Base-by-base conservation (phyloP, 1,284 basidiomycete genomes). In the Cryptococcus sp. region DNA sequence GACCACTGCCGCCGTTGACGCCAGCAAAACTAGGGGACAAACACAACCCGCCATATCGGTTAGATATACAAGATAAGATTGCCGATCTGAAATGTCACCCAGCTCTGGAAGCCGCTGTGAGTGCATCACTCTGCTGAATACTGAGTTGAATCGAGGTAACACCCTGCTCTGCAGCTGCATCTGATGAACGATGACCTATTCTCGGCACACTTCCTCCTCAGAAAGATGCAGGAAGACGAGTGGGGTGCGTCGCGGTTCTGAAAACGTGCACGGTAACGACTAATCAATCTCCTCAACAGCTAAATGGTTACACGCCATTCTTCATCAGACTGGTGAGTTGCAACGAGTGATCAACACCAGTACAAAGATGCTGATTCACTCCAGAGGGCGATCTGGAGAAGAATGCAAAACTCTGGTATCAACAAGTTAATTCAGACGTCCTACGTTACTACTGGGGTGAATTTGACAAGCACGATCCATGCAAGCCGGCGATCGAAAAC, bases 211-310 rank as follows among this genome's bases (percentile, higher is more conserved):
- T 67, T 67, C 48, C 44, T 67, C 38, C 54, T 63, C 15, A 26
- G 65, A 16, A 67, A 67, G 50, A 63, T 67, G 65, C 65, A 67
- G 50, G 64, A 67, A 52, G 61, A 67, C 55, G 61, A 62, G 26
- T 65, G 61, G 61, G 65, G 66, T 46, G 15, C 5, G 45, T 46
- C 17, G 19, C 22, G 2, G n/a, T 46, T 7, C 43, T 45, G 8
- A 7, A 34, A 10, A 29, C 10, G 10, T 29, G 5, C 4, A 29
- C 26, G 8, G 29, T 34, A 34, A 13, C 29, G 29, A 34, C 29
- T 2, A 34, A 34, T 34, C 29, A 10, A 34, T 29, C 26, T 29
- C 4, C 13, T 2, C 2, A 34, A 23, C 26, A 46, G 45, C 45
- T 16, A 63, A 57, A 59, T 63, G 61, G 61, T 49, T 63, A 6